These are phyloP conservation scores for Abrus pulchellus DNA, from an alignment of 306 rosid species.

Conservation along the genomic window DNA sequence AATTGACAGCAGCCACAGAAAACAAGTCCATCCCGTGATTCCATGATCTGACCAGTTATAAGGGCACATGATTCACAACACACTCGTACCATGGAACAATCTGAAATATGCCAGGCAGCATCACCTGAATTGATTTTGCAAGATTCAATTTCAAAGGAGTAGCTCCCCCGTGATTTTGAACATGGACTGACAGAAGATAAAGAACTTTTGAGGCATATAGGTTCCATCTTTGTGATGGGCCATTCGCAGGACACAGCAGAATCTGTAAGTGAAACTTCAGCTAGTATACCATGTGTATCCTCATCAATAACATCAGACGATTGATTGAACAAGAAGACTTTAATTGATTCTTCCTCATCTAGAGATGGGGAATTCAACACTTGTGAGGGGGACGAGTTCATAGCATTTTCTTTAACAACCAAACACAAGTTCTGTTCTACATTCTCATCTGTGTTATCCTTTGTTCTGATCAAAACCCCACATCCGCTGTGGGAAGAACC, in stretches of 20 bases:
- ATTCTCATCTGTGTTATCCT: slow-evolving; percentile 34
- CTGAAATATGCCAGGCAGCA: slow-evolving; percentile 43
- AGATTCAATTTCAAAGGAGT: slow-evolving; percentile 37
- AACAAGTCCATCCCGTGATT: slow-evolving; percentile 42
- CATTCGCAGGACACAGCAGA: slow-evolving; percentile 50
- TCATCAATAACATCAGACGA: slow-evolving; percentile 36
- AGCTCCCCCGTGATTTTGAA: slow-evolving; percentile 49
- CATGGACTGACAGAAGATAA: slow-evolving; percentile 43
- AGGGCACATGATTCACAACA: slow-evolving; percentile 43
- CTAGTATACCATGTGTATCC: slow-evolving; percentile 12
- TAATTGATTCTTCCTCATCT: slow-evolving; percentile 47
- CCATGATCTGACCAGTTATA: slow-evolving; percentile 46
- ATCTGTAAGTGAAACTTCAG: slow-evolving; percentile 42
- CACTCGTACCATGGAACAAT: slow-evolving; percentile 27
- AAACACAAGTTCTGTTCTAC: slow-evolving; percentile 44
- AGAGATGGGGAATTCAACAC: slow-evolving; percentile 44
- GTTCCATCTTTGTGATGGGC: slow-evolving; percentile 21
- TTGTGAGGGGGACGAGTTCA: slow-evolving; percentile 33
- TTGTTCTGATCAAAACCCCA: slow-evolving; percentile 7
- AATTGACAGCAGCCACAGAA: slow-evolving; percentile 50
- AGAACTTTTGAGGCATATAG: slow-evolving; percentile 46
- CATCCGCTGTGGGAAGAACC: slow-evolving; percentile 37
- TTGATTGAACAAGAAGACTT: slow-evolving; percentile 41
- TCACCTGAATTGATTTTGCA: slow-evolving; percentile 46
- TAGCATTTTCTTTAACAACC: slow-evolving; percentile 49